Evolutionary conservation across 306 rosid genomes (phyloP), one percentile per base, ranked within the genome.

Genomic region (Pyrus betulifolia): DNA sequence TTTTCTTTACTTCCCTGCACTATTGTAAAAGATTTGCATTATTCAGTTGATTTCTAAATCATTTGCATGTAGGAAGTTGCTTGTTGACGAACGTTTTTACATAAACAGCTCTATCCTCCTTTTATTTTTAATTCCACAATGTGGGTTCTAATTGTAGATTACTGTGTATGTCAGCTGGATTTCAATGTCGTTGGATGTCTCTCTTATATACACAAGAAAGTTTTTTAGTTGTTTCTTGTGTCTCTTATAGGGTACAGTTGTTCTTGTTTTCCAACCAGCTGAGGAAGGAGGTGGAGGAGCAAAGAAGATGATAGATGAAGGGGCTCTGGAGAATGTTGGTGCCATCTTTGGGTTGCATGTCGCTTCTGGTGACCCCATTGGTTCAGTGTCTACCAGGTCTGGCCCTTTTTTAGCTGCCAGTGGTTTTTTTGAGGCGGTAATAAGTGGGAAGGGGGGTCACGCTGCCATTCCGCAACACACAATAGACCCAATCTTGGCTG

Each of bases 221-320:
- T 7, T 67, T 44, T 58, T 55, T 52, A 27, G 35, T 3, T 19
- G 46, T 15, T 65, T 49, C 35, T 65, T 66, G 15, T 61, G 74
- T 66, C 61, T 54, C 33, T 58, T 62, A 27, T 18, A 89, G 98
- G 98, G 98, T 84, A 93, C 98, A 14, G 86, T 90, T 17, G 86
- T 91, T 78, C 97, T 93, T 74, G 88, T 93, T 82, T 93, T 93
- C 81, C 98, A 91, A 90, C 97, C 97, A 35, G 98, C 98, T 35
- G 98, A 93, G 85, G 98, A 93, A 87, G 96, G 97, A 76, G 85
- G 90, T 64, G 91, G 82, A 44, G 98, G 98, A 79, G 98, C 97
- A 30, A 90, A 87, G 87, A 78, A 79, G 85, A 80, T 93, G 73
- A 22, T 91, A 78, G 91, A 88, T 15, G 74, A 86, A 14, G 96